Evolutionary conservation across 176 grass and related monocot genomes (phyloP).

Genomic region (Otatea glauca): DNA sequence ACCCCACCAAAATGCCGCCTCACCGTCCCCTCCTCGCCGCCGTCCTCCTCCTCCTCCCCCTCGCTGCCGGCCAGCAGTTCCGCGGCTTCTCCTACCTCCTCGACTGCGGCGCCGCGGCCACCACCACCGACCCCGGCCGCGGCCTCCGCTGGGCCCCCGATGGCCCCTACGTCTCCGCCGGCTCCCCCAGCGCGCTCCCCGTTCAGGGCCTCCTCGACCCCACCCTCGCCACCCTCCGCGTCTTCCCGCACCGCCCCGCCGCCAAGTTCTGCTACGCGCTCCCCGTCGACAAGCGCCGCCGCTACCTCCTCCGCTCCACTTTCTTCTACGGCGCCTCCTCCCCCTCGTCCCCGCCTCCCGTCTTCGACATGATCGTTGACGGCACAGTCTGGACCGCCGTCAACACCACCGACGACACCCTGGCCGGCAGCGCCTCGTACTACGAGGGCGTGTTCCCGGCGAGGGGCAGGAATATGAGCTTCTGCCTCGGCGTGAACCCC

Average conservation of each 20-base stretch:
- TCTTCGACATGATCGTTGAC: conserved; percentile 87
- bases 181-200: conserved; percentile 38
- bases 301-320: conserved; percentile 86
- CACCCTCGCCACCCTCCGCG: conserved; percentile 70
- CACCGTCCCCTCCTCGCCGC: conserved; percentile 3
- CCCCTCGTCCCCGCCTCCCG: conserved; percentile 40
- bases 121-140: conserved; percentile 31
- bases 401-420: conserved; percentile 70
- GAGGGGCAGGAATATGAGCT: conserved; percentile 54
- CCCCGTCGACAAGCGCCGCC: conserved; percentile 45
- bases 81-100: conserved; percentile 66
- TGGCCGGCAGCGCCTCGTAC: conserved; percentile 67
- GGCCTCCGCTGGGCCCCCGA: conserved; percentile 69
- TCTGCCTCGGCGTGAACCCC: conserved; percentile 75
- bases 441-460: conserved; percentile 88
- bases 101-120: conserved; percentile 57
- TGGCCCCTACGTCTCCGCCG: conserved; percentile 47
- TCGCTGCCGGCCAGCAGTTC: conserved; percentile 38
- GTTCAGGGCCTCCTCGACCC: conserved; percentile 57
- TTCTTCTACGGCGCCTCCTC: conserved; percentile 64
- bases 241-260: conserved; percentile 51
- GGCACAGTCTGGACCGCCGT: conserved; percentile 84
- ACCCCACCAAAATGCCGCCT: conserved; percentile 39
- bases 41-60: conserved; percentile 25
- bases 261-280: conserved; percentile 82